phyloP scores from a whole-genome alignment of 208 protist species.

The Vickermania ingenoplastis region DNA sequence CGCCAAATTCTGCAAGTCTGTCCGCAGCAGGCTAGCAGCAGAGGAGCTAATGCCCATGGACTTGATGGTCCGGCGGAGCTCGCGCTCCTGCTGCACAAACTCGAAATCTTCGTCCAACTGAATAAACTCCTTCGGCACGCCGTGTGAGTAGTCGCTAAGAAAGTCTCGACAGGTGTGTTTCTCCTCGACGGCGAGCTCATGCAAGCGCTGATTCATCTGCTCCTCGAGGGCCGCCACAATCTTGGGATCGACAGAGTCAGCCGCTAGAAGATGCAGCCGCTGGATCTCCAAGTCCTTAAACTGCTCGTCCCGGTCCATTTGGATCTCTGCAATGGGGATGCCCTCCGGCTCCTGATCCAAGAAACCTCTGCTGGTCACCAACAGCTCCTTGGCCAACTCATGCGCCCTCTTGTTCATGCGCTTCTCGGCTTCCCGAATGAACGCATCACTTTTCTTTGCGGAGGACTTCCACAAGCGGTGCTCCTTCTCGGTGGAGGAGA shows the following conservation, averaged over 20 bases:
- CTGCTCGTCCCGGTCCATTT: conserved; percentile 34
- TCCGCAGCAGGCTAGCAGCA: conserved; percentile 8
- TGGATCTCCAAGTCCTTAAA: conserved; percentile 38
- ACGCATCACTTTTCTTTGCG: conserved; percentile 14
- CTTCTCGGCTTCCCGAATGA: conserved; percentile 25
- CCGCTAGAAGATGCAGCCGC: conserved; percentile 21
- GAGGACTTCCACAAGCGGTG: conserved; percentile 32
- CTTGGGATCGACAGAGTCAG: conserved; percentile 15
- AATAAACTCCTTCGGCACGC: conserved; percentile 36
- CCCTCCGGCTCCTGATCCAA: conserved; percentile 66
- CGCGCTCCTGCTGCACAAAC: conserved; percentile 33
- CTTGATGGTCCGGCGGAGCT: conserved; percentile 18
- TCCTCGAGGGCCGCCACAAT: conserved; percentile 23
- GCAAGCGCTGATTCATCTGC: conserved; percentile 49
- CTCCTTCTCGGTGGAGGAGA: conserved; percentile 47
- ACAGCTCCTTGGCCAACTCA: conserved; percentile 43
- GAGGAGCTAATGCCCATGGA: conserved; percentile 10
- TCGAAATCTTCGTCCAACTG: conserved; percentile 30
- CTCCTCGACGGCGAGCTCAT: conserved; percentile 35
- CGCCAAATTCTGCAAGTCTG: conserved; percentile 27
- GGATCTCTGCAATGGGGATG: conserved; percentile 42
- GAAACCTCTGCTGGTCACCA: conserved; percentile 40
- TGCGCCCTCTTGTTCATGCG: conserved; percentile 42
- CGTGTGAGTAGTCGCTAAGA: conserved; percentile 30
- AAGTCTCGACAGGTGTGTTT: conserved; percentile 43